Evolutionary conservation across 2,329 filamentous ascomycete species (phyloP).

Genomic region (Myriangium duriaei): DNA sequence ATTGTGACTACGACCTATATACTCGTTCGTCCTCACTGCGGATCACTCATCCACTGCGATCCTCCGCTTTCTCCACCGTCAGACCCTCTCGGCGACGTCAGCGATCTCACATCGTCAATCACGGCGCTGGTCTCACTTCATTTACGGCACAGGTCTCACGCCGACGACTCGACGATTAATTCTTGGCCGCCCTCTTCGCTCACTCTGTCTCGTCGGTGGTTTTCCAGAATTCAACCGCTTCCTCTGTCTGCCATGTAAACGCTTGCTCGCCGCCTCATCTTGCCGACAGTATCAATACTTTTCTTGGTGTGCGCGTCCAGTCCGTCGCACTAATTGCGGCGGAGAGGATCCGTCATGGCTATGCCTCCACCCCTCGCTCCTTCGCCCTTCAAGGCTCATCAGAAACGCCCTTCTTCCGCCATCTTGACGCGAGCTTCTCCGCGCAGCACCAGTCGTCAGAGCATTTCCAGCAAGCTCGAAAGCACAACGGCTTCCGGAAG

Average conservation of each 20-base stretch:
- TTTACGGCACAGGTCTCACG: constrained; percentile 7
- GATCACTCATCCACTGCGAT: no score
- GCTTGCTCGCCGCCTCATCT: constrained; percentile 1
- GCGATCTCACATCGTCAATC: no score
- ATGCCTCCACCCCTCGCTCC: constrained; percentile 8
- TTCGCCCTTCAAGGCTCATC: constrained; percentile 4
- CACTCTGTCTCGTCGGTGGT: constrained; percentile 1
- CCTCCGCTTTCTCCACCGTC: no score
- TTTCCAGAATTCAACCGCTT: background rate
- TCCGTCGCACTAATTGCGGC: background rate
- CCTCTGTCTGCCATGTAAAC: background rate
- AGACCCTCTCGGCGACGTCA: no score
- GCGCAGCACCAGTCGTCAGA: constrained; percentile 68
- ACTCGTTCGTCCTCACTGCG: no score
- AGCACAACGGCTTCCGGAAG: constrained; percentile 32
- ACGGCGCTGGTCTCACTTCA: constrained; percentile 3
- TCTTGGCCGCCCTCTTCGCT: background rate
- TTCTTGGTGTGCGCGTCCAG: constrained; percentile 1
- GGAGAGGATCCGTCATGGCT: background rate
- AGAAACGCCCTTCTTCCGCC: constrained; percentile 6
- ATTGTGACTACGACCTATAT: no score
- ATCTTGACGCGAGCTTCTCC: constrained; percentile 3
- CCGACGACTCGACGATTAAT: no score
- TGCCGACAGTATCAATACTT: background rate
- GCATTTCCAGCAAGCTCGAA: constrained; percentile 49